Evolutionary conservation across 352 stramenopile species (phyloP).

Genomic region (Globisporangium paddicum): DNA sequence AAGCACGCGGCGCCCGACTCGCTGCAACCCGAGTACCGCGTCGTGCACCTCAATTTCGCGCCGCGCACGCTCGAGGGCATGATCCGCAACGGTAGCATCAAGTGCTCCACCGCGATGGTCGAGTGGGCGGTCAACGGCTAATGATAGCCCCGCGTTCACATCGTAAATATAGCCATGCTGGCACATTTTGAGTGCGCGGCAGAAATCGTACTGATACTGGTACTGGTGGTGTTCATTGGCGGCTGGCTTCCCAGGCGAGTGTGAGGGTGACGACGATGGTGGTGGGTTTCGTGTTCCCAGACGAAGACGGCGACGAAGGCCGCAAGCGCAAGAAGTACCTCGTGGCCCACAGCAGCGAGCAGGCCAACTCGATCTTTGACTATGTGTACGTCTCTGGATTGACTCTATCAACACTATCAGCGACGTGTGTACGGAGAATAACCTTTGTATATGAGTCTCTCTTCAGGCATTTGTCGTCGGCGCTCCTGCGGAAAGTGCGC

Average conservation of each 20-base stretch:
- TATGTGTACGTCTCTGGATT: slow-evolving; percentile 44
- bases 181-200: no score
- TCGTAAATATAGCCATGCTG: neutral
- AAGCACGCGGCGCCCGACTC: slow-evolving; percentile 37
- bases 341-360: slow-evolving; percentile 15
- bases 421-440: no score
- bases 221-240: neutral
- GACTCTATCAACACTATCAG: no score
- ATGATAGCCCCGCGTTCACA: neutral
- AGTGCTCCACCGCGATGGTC: slow-evolving; percentile 65
- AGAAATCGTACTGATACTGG: neutral
- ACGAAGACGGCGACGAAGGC: slow-evolving; percentile 6
- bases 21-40: slow-evolving; percentile 70
- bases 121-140: slow-evolving; percentile 69
- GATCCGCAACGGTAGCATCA: slow-evolving; percentile 68
- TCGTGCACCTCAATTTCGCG: slow-evolving; percentile 70
- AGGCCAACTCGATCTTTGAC: slow-evolving; percentile 50
- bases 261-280: neutral
- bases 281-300: slow-evolving; percentile 3
- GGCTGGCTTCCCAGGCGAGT: neutral
- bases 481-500: slow-evolving; percentile 50
- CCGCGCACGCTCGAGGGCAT: slow-evolving; percentile 66
- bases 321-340: slow-evolving; percentile 25
- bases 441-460: no score
- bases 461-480: slow-evolving; percentile 42